These are phyloP conservation scores for Coelastrella sp. DNA, from an alignment of 139 green algal genomes.

Conservation along the genomic window DNA sequence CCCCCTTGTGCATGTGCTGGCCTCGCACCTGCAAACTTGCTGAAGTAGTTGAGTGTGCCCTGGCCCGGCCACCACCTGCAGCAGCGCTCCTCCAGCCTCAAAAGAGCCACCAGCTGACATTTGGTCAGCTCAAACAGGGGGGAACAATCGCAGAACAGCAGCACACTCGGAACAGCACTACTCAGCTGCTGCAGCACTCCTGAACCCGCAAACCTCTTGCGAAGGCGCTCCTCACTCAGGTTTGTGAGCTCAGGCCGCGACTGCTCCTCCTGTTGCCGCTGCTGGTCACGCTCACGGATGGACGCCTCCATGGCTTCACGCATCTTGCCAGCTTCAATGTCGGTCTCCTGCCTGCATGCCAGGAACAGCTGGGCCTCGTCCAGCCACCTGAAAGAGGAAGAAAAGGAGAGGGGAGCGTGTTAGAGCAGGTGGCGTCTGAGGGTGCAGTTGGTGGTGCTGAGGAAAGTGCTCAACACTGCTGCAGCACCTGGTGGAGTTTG, in stretches of 20 bases:
- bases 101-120: slow-evolving; percentile 14
- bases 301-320: slow-evolving; percentile 37
- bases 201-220: slow-evolving; percentile 15
- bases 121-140: slow-evolving; percentile 4
- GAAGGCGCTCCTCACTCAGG: slow-evolving; percentile 39
- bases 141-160: slow-evolving; percentile 17
- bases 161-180: not conserved
- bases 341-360: not conserved
- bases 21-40: not conserved
- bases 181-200: slow-evolving; percentile 17
- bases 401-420: no score
- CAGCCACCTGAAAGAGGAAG: slow-evolving; percentile 1
- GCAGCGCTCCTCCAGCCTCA: slow-evolving; percentile 26
- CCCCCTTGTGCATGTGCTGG: not conserved
- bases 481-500: no score
- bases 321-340: slow-evolving; percentile 35
- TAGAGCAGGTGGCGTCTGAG: no score
- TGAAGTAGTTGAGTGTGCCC: slow-evolving; percentile 13
- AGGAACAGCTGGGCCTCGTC: slow-evolving; percentile 13
- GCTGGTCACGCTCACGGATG: not conserved
- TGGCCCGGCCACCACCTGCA: slow-evolving; percentile 15
- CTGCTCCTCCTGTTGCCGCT: slow-evolving; percentile 6
- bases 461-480: no score
- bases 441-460: no score
- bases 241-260: slow-evolving; percentile 10